Conservation (phyloP, 441 rosid species). For the Pelargonium australe region DNA sequence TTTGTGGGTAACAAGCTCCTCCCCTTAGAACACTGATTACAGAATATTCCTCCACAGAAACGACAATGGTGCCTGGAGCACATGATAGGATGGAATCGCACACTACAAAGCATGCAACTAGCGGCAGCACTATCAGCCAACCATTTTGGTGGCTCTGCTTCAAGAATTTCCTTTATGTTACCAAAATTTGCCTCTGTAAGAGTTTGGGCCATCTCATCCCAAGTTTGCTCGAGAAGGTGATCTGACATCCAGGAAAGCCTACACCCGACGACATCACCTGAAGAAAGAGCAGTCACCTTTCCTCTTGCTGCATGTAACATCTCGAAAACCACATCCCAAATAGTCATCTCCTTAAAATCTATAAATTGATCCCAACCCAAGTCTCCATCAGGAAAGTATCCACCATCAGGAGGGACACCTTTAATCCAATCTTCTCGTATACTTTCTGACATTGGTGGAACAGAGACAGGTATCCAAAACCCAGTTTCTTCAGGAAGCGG, state of each 20-base stretch:
- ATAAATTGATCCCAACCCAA: conserved; percentile 68
- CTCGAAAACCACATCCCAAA: conserved; percentile 91
- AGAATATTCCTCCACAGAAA: conserved; percentile 88
- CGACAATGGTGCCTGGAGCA: conserved; percentile 96
- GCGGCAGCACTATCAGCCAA: conserved; percentile 55
- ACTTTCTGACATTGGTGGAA: conserved; percentile 78
- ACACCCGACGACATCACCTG: conserved; percentile 47
- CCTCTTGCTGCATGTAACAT: conserved; percentile 85
- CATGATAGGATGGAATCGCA: conserved; percentile 87
- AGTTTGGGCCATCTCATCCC: conserved; percentile 95
- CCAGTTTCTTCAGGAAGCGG: conserved; percentile 85
- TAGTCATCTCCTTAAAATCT: conserved; percentile 71
- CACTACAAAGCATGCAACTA: conserved; percentile 78
- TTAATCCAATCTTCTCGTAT: conserved; percentile 60
- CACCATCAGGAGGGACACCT: conserved; percentile 49
- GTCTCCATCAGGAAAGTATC: conserved; percentile 81
- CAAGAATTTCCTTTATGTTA: conserved; percentile 29
- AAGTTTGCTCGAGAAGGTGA: conserved; percentile 80
- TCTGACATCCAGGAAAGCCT: conserved; percentile 60
- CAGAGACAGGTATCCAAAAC: conserved; percentile 91
- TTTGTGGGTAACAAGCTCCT: conserved; percentile 79
- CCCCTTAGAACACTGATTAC: conserved; percentile 79
- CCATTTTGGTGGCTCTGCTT: conserved; percentile 34
- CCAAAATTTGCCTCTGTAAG: conserved; percentile 65
- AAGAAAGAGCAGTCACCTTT: conserved; percentile 60